A percentile compares a stretch with the other conserved stretches of the same genome.
Conservation (phyloP, 2,329 filamentous ascomycete genomes). For the Pseudopithomyces maydicus region DNA sequence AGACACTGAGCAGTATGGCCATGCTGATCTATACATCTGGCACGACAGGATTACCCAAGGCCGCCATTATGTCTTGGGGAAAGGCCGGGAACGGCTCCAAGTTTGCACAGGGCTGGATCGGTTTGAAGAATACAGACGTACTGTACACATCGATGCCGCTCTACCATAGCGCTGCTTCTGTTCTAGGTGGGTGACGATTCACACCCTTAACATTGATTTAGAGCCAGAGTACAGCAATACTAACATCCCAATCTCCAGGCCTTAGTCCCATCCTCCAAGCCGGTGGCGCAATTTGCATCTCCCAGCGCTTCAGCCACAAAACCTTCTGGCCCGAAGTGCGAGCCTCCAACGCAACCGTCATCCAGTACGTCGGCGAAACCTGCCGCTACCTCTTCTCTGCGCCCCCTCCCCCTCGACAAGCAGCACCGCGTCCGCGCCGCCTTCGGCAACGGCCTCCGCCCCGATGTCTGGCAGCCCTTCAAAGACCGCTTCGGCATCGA, state of each 20-base stretch:
- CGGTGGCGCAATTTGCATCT: constrained; percentile 35
- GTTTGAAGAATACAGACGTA: constrained; percentile 33
- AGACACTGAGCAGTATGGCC: constrained; percentile 35
- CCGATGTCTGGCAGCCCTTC: constrained; percentile 49
- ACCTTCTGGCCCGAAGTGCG: constrained; percentile 47
- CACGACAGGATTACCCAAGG: constrained; percentile 45
- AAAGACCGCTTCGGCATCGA: constrained; percentile 46
- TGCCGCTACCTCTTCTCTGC: constrained; percentile 46
- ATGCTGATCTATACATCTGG: constrained; percentile 48
- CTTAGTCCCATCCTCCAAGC: constrained; percentile 31
- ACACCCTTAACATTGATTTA: not conserved
- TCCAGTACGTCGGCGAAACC: constrained; percentile 48
- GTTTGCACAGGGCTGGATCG: constrained; percentile 28
- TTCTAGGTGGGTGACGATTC: constrained; percentile 21
- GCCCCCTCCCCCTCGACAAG: constrained; percentile 36
- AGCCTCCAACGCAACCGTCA: constrained; percentile 40
- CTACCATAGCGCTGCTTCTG: constrained; percentile 41
- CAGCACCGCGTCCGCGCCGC: constrained; percentile 37
- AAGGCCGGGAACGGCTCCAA: constrained; percentile 27
- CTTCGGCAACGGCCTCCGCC: constrained; percentile 49
- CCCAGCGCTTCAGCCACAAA: constrained; percentile 41
- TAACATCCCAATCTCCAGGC: not conserved
- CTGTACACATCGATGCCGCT: constrained; percentile 48
- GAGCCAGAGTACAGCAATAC: not conserved
- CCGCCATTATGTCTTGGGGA: constrained; percentile 36